Evolutionary conservation across 2,329 filamentous ascomycete genomes (phyloP).

Genomic region (Ophiostoma australiae): DNA sequence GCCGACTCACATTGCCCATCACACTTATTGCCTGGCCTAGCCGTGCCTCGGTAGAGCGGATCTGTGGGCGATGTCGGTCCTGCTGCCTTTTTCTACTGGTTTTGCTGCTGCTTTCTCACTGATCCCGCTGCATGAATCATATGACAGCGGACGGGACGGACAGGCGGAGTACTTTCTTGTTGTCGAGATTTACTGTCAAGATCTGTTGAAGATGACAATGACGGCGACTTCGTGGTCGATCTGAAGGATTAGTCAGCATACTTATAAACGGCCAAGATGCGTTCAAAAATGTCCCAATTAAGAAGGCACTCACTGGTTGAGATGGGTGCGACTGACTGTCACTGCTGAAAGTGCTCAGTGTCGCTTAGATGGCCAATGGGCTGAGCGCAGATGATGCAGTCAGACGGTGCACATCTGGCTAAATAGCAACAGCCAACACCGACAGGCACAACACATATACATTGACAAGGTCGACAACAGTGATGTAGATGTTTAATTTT

Average conservation of each 20-base stretch:
- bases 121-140: constrained; percentile 1
- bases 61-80: not conserved
- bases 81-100: not conserved
- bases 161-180: constrained; percentile 9
- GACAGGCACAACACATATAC: not conserved
- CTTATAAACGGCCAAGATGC: too few relatives aligned
- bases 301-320: not conserved
- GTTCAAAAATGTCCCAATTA: not conserved
- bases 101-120: not conserved
- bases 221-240: not conserved
- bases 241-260: not conserved
- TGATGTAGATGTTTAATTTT: not conserved
- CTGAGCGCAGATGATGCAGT: not conserved
- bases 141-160: constrained; percentile 13
- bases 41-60: constrained; percentile 27
- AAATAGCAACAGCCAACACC: not conserved
- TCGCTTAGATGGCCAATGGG: not conserved
- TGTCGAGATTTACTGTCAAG: not conserved
- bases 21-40: not conserved
- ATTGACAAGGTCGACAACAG: not conserved
- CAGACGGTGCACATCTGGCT: not conserved
- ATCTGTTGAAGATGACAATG: not conserved
- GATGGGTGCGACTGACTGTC: not conserved
- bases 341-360: not conserved
- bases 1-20: not conserved